A percentile compares a stretch with the other conserved stretches of the same genome.
phyloP scores from a whole-genome alignment of 1,284 basidiomycete species.

The Austroboletus novae-zelandiae region DNA sequence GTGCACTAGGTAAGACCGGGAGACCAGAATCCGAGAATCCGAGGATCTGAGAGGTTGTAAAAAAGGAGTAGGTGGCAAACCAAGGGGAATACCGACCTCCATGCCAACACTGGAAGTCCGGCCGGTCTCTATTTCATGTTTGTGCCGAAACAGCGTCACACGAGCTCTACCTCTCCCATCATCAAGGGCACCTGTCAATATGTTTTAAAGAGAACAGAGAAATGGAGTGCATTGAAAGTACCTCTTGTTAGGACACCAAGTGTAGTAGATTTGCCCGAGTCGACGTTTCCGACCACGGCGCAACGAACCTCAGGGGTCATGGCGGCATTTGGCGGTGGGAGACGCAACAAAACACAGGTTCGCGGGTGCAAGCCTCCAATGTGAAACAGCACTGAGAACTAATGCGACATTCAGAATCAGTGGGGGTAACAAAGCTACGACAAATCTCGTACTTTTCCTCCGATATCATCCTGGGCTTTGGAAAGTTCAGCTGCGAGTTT shows the following conservation, averaged over 20 bases:
- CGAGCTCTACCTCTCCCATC: constrained; percentile 94
- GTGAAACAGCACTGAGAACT: constrained; percentile 60
- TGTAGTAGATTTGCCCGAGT: constrained; percentile 92
- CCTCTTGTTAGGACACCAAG: constrained; percentile 84
- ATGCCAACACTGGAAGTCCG: constrained; percentile 94
- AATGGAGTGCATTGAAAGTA: constrained; percentile 23
- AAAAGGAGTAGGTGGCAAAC: not conserved
- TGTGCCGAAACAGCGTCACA: constrained; percentile 92
- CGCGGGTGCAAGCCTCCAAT: constrained; percentile 47
- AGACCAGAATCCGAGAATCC: constrained; percentile 76
- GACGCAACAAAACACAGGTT: constrained; percentile 57
- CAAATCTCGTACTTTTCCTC: constrained; percentile 59
- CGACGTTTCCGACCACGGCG: constrained; percentile 94
- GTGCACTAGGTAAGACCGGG: constrained; percentile 71
- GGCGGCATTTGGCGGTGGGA: constrained; percentile 71
- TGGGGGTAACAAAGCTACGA: not conserved
- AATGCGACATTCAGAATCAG: constrained; percentile 2
- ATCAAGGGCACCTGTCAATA: constrained; percentile 72
- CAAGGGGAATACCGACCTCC: constrained; percentile 60
- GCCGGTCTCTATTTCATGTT: constrained; percentile 96
- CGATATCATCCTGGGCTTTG: constrained; percentile 62
- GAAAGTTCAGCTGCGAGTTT: constrained; percentile 43
- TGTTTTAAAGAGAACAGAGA: constrained; percentile 27
- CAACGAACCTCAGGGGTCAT: constrained; percentile 87
- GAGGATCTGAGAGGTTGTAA: constrained; percentile 57